Base-by-base conservation (phyloP, 768 basidiomycete species). In the Sporobolomyces roseus region DNA sequence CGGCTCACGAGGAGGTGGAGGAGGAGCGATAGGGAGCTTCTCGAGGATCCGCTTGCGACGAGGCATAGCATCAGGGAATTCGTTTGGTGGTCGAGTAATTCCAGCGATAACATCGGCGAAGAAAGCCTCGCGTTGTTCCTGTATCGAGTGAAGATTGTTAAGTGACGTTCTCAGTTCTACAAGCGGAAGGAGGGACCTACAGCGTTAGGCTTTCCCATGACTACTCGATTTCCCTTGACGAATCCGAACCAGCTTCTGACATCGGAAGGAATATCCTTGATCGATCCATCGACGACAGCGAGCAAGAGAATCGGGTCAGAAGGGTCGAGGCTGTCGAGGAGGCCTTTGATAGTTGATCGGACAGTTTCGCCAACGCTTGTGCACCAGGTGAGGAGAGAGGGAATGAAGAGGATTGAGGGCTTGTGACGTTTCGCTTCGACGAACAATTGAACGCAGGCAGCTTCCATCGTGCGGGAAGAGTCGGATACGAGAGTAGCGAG, bases 351-450 rank as follows among this genome's bases (percentile, higher is more conserved):
- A 0, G 92, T 94, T 3, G 88, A 84, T 14, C 92, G 84, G 1
- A 91, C 84, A 0, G 88, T 87, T 73, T 97, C 93, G 1, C 88
- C 84, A 29, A 98, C 85, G 3, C 91, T 86, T 1, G 86, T 82
- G 71, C 88, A 89, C 93, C 93, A 98, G 1, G 87, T 84, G 1
- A 85, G 75, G 9, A 99, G 84, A 2, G 91, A 89, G 0, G 94
- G 94, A 35, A 99, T 90, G 78, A 93, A 98, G 54, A 99, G 85
- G 43, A 98, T 88, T 0, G 92, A 93, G 0, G 96, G 96, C 74
- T 94, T 93, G 77, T 96, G 91, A 32, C 94, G 87, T 77, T 97
- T 98, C 1, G 94, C 96, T 78, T 99, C 96, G 27, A 93, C 84
- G 76, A 99, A 97, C 23, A 96, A 82, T 74, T 98, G 93, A 6